Conservation (phyloP, 2,329 filamentous ascomycete species). For the Aspergillus tamarii region DNA sequence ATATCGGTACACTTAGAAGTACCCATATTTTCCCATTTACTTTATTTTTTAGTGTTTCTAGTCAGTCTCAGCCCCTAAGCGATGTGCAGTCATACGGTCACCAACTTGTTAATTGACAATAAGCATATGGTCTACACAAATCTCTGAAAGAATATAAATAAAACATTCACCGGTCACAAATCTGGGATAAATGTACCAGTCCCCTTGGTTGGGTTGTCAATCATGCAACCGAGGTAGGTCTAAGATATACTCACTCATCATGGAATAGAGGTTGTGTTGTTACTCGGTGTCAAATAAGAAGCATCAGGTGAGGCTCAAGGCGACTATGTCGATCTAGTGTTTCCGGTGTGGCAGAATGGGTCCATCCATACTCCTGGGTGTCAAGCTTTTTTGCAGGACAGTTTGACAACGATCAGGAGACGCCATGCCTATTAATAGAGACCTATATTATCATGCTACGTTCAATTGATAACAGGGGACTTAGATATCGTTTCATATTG, state of each 20-base stretch:
- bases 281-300: background rate
- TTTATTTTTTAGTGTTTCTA: background rate
- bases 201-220: background rate
- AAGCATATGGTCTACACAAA: background rate
- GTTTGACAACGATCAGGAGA: conserved; percentile 5
- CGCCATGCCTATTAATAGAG: background rate
- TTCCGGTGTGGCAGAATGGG: background rate
- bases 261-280: background rate
- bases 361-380: background rate
- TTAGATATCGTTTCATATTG: background rate
- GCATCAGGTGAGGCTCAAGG: conserved; percentile 4
- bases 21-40: background rate
- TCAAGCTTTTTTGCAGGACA: background rate
- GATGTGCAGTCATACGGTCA: background rate
- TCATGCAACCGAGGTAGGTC: background rate
- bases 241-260: background rate
- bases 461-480: background rate
- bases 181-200: background rate
- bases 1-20: background rate
- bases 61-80: background rate
- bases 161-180: background rate
- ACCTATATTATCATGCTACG: background rate
- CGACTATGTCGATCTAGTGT: conserved; percentile 3
- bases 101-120: background rate
- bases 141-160: background rate